Evolutionary conservation across 176 grass and related monocot species (phyloP).

Genomic region (Triticum urartu): DNA sequence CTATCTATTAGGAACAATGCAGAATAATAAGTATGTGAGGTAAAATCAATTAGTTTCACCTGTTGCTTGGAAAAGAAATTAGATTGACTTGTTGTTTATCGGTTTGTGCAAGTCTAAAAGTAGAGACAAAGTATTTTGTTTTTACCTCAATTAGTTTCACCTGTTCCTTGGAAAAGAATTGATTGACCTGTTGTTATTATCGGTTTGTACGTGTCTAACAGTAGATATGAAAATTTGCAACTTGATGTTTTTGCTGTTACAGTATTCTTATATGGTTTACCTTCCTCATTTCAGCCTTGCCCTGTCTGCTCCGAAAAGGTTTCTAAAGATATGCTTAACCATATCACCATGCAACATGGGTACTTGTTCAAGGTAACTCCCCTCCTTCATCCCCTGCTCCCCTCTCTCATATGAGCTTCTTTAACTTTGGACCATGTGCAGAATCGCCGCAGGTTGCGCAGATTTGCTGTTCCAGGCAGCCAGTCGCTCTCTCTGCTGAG

Average conservation of each 20-base stretch:
- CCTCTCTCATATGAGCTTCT: constrained; percentile 1
- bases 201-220: neutral
- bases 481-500: constrained; percentile 78
- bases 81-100: neutral
- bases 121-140: neutral
- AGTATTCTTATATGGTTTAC: constrained; percentile 9
- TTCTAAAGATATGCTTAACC: constrained; percentile 91
- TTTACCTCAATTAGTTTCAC: neutral
- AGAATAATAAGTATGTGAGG: neutral
- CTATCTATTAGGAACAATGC: neutral
- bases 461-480: constrained; percentile 76
- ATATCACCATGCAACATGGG: constrained; percentile 89
- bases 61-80: neutral
- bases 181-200: neutral
- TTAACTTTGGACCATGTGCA: constrained; percentile 42
- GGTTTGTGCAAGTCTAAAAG: neutral
- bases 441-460: constrained; percentile 69
- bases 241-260: neutral
- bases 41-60: neutral
- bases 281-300: constrained; percentile 63
- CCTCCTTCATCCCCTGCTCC: neutral
- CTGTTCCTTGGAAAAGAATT: neutral
- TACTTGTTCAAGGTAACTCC: constrained; percentile 79
- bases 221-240: neutral
- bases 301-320: constrained; percentile 90